phyloP scores from a whole-genome alignment of 306 rosid species.

The Alnus rubra region DNA sequence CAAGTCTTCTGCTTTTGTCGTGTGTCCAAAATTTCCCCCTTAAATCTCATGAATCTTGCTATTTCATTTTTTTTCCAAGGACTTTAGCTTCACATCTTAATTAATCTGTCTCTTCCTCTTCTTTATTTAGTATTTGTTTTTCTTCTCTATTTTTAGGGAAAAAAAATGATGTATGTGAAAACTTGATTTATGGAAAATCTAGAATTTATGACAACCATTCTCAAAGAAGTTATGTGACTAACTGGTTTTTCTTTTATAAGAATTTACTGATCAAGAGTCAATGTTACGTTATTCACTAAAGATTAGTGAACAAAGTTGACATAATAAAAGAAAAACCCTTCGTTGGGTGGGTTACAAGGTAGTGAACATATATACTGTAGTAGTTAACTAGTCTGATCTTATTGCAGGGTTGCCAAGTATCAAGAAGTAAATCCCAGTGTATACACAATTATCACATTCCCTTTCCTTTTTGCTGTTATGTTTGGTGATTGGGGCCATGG shows the following conservation, averaged over 20 bases:
- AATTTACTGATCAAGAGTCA: not conserved
- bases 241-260: not conserved
- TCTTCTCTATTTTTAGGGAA: not conserved
- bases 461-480: conserved; percentile 90
- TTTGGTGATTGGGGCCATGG: conserved; percentile 95
- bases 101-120: not conserved
- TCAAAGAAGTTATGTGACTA: not conserved
- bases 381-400: not conserved
- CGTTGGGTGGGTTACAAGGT: not conserved
- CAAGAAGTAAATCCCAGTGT: conserved; percentile 82
- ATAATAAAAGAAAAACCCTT: not conserved
- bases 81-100: not conserved
- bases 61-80: not conserved
- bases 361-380: not conserved
- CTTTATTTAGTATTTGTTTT: not conserved
- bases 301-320: not conserved
- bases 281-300: not conserved
- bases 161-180: not conserved
- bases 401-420: conserved; percentile 72
- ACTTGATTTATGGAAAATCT: not conserved
- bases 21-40: not conserved
- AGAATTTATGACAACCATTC: not conserved
- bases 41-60: not conserved
- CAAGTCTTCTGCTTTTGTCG: not conserved
- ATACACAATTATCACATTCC: conserved; percentile 68